Conservation (phyloP, 2,329 filamentous ascomycete species). For the Pseudogymnoascus sp. region DNA sequence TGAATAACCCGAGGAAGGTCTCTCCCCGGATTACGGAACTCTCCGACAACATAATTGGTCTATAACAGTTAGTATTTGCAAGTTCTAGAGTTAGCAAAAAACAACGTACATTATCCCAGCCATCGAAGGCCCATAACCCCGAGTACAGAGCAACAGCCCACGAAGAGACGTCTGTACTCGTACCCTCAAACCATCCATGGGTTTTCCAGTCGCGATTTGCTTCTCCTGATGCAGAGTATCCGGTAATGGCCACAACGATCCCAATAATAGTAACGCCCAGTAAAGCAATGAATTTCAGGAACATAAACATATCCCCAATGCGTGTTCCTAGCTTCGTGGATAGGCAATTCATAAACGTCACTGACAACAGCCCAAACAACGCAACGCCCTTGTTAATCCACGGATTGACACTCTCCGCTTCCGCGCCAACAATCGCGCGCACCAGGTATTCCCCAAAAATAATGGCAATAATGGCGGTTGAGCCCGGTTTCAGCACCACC, state of each 20-base stretch:
- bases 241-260: slow-evolving; percentile 81
- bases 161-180: slow-evolving; percentile 68
- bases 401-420: slow-evolving; percentile 69
- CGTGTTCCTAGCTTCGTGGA: slow-evolving; percentile 84
- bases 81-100: background rate
- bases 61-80: slow-evolving; percentile 34
- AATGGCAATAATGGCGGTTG: slow-evolving; percentile 89
- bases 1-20: slow-evolving; percentile 94
- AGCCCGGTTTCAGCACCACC: slow-evolving; percentile 86
- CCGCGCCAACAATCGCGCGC: slow-evolving; percentile 76
- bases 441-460: slow-evolving; percentile 99
- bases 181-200: slow-evolving; percentile 67
- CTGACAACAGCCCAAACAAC: slow-evolving; percentile 63
- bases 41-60: slow-evolving; percentile 97
- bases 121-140: slow-evolving; percentile 95
- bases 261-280: slow-evolving; percentile 81
- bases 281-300: slow-evolving; percentile 89
- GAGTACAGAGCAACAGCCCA: slow-evolving; percentile 95
- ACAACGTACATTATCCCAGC: slow-evolving; percentile 89
- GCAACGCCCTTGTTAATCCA: slow-evolving; percentile 92
- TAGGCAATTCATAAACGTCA: slow-evolving; percentile 83
- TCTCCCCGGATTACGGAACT: slow-evolving; percentile 84
- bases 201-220: slow-evolving; percentile 83
- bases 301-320: slow-evolving; percentile 90
- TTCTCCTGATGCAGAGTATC: slow-evolving; percentile 67